phyloP scores from a whole-genome alignment of 1,139 yeast species.

The Pneumocystis canis region DNA sequence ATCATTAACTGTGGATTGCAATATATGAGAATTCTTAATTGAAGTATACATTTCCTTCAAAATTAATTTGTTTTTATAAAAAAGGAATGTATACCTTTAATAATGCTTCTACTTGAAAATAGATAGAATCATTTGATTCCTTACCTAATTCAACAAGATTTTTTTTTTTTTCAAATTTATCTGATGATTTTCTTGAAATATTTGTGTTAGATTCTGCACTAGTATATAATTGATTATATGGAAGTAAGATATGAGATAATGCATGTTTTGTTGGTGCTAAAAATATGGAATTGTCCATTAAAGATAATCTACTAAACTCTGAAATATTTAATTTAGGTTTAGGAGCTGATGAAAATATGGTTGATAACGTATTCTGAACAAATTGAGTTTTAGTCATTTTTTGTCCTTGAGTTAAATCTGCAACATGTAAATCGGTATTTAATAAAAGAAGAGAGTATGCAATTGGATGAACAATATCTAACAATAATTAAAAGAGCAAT shows the following conservation, averaged over 20 bases:
- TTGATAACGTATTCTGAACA: conserved; percentile 20
- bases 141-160: neutral
- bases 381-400: conserved; percentile 27
- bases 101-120: neutral
- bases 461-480: conserved; percentile 52
- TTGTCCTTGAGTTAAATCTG: conserved; percentile 19
- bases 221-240: neutral
- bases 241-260: neutral
- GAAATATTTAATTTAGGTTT: neutral
- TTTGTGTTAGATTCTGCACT: neutral
- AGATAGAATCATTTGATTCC: neutral
- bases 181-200: neutral
- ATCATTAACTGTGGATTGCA: conserved; percentile 5
- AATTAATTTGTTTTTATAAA: neutral
- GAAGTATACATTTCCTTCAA: conserved; percentile 10
- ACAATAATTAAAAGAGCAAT: conserved; percentile 1
- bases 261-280: neutral
- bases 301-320: neutral
- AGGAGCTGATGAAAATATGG: conserved; percentile 13
- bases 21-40: conserved; percentile 8
- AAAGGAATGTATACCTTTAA: neutral
- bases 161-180: neutral
- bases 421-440: conserved; percentile 33
- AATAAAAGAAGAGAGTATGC: conserved; percentile 59
- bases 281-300: neutral